Evolutionary conservation across 2,329 filamentous ascomycete species (phyloP).

Genomic region (Colletotrichum eleusines): DNA sequence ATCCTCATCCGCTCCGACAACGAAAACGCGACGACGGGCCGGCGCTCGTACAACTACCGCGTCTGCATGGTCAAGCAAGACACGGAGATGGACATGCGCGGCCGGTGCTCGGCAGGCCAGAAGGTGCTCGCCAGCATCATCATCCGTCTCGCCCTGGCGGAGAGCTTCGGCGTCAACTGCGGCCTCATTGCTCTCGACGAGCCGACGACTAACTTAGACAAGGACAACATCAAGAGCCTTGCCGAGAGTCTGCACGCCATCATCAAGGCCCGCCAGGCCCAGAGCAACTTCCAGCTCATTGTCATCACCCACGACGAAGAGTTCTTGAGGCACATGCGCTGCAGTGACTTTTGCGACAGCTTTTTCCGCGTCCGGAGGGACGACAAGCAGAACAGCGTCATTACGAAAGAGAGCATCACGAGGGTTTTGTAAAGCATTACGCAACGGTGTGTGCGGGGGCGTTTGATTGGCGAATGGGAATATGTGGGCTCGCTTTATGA

Average conservation of each 20-base stretch:
- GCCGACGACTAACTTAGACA: slow-evolving; percentile 95
- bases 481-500: neutral
- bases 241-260: slow-evolving; percentile 88
- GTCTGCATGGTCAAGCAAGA: slow-evolving; percentile 98
- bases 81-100: slow-evolving; percentile 99
- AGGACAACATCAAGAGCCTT: slow-evolving; percentile 92
- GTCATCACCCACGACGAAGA: slow-evolving; percentile 99
- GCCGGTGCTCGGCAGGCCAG: slow-evolving; percentile 94
- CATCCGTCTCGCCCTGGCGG: slow-evolving; percentile 93
- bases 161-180: slow-evolving; percentile 96
- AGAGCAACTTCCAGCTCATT: slow-evolving; percentile 97
- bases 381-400: slow-evolving; percentile 87
- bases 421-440: slow-evolving; percentile 54
- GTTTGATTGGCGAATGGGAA: neutral
- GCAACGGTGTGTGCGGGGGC: neutral
- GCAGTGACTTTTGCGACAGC: slow-evolving; percentile 90
- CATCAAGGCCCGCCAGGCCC: slow-evolving; percentile 83
- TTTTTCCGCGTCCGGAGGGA: slow-evolving; percentile 91
- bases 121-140: slow-evolving; percentile 98
- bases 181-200: slow-evolving; percentile 97
- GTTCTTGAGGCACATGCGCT: slow-evolving; percentile 93
- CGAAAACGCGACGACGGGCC: slow-evolving; percentile 74
- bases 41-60: slow-evolving; percentile 94
- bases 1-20: slow-evolving; percentile 95
- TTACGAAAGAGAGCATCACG: slow-evolving; percentile 76